Evolutionary conservation across 257 asterid species (phyloP).

Genomic region (Solanum megistacrolobum): DNA sequence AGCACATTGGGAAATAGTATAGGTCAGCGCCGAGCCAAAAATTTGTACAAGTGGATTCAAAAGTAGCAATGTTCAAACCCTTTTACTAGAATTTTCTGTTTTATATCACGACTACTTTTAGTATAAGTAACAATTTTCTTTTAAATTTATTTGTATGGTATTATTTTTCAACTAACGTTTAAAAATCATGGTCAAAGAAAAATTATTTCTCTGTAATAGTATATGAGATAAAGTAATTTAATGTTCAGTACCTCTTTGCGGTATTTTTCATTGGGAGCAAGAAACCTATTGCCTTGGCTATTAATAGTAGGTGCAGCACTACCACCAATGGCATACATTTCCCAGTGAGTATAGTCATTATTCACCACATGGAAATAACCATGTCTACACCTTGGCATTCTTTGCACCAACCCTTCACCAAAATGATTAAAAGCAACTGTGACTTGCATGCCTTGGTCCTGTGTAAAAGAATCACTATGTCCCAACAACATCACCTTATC

Average conservation of each 20-base stretch:
- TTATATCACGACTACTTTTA: no score
- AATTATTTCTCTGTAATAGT: not conserved
- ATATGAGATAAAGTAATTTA: not conserved
- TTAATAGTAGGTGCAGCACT: slow-evolving; percentile 79
- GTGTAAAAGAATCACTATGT: slow-evolving; percentile 42
- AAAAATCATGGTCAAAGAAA: not conserved
- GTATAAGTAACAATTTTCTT: no score
- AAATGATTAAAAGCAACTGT: slow-evolving; percentile 81
- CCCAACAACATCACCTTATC: slow-evolving; percentile 83
- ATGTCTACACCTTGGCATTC: slow-evolving; percentile 96
- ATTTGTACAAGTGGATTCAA: no score
- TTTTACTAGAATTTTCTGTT: no score
- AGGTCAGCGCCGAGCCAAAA: no score
- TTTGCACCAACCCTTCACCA: slow-evolving; percentile 79
- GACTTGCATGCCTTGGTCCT: slow-evolving; percentile 63
- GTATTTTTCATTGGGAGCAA: slow-evolving; percentile 41
- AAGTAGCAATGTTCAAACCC: no score
- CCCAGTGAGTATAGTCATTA: slow-evolving; percentile 89
- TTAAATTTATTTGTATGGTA: no score
- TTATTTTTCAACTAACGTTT: not conserved
- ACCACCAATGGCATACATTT: slow-evolving; percentile 85
- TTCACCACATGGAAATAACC: slow-evolving; percentile 88
- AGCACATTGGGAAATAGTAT: no score
- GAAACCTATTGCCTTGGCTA: slow-evolving; percentile 83
- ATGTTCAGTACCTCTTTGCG: slow-evolving; percentile 38